Evolutionary conservation across 1,284 basidiomycete species (phyloP), one percentile per base, ranked within the genome.

Genomic region (Rhodotorula sp.): DNA sequence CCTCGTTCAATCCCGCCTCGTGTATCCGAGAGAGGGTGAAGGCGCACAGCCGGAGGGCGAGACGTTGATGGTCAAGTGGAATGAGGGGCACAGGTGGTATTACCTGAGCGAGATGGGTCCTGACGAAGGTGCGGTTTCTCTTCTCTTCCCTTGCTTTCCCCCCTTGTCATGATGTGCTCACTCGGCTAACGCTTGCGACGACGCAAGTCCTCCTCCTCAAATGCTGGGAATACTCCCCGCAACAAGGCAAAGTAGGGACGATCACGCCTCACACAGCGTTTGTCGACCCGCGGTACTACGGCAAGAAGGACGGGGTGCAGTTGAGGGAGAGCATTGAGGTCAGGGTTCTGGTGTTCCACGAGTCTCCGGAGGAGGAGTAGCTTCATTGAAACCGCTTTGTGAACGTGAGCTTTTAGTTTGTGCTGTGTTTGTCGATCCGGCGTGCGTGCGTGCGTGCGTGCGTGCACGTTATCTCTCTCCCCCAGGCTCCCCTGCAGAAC

Each of bases 91-190:
- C 70, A 81, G 80, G 75, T 90, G 87, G 87, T 87, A 86, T 78
- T 89, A 89, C 78, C 70, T 88, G 61, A 79, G 81, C 53, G 87
- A 86, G 1, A 84, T 89, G 84, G 82, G 80, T 19, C 85, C 87
- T 0, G 85, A 88, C 36, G 87, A 90, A 52, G 71, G 67, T 72
- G 49, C 39, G 67, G 29, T 29, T 24, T 11, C n/a, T 7, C 3
- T 22, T 36, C 15, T 9, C 11, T 27, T n/a, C 20, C 19, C 22
- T 29, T 34, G 47, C 36, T 7, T 17, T 4, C 48, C 32, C n/a
- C 10, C 17, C 17, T 8, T 39, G 10, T n/a, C 8, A 4, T 34
- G 3, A 7, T 32, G 20, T 7, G 24, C 27, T 52, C 34, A 61
- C 48, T 22, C 29, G 19, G n/a, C 62, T 29, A 0, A n/a, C 10